These are phyloP conservation scores for Hibiscus trionum DNA, from an alignment of 345 rosid species.

Conservation along the genomic window DNA sequence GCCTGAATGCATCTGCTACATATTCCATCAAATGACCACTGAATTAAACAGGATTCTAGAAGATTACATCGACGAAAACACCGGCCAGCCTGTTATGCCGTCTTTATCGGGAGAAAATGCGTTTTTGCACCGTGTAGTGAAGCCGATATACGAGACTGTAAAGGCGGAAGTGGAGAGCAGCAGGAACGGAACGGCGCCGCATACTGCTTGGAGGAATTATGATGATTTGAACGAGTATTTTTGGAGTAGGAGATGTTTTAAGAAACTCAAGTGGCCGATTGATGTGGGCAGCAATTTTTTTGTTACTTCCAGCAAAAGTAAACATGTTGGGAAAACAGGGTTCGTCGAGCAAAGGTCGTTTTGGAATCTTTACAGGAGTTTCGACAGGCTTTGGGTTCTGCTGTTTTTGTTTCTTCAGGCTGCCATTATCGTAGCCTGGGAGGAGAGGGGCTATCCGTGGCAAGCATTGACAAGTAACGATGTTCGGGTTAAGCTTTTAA, in stretches of 20 bases:
- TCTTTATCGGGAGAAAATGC: constrained; percentile 75
- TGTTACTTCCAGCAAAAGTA: constrained; percentile 37
- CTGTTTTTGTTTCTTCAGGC: constrained; percentile 69
- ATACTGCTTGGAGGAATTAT: constrained; percentile 84
- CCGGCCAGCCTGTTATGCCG: constrained; percentile 79
- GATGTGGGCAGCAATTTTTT: constrained; percentile 71
- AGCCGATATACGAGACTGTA: constrained; percentile 72
- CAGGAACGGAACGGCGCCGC: constrained; percentile 89
- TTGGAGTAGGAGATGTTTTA: constrained; percentile 84
- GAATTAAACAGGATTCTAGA: constrained; percentile 76
- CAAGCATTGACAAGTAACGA: constrained; percentile 33
- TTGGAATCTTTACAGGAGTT: constrained; percentile 78
- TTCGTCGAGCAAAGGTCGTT: constrained; percentile 95
- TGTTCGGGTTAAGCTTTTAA: constrained; percentile 65
- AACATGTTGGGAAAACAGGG: constrained; percentile 89
- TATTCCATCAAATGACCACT: constrained; percentile 89
- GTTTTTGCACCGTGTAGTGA: constrained; percentile 57
- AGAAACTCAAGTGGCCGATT: constrained; percentile 84
- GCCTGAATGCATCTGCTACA: constrained; percentile 83
- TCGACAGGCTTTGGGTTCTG: constrained; percentile 86
- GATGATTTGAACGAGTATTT: constrained; percentile 95
- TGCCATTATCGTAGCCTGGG: constrained; percentile 72
- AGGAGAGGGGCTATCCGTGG: constrained; percentile 53
- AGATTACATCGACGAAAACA: constrained; percentile 79
- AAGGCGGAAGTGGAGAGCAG: constrained; percentile 77